phyloP scores from a whole-genome alignment of 495 filamentous ascomycete genomes.

The Annulohypoxylon bovei region DNA sequence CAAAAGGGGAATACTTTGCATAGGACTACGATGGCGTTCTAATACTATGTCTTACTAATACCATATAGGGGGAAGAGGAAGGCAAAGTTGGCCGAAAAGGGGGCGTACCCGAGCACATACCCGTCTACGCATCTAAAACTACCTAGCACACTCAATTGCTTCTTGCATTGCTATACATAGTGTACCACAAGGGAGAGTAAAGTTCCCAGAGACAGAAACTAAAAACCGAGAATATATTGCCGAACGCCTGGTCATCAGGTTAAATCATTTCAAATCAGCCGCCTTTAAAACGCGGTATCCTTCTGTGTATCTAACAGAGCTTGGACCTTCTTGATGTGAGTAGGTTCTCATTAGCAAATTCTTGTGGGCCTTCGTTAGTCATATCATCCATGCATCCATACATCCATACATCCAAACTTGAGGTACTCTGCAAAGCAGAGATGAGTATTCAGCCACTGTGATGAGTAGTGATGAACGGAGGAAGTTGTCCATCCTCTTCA shows the following conservation, averaged over 20 bases:
- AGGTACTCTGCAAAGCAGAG: neutral
- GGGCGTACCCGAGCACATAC: neutral
- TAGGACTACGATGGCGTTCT: constrained; percentile 9
- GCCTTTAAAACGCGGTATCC: neutral
- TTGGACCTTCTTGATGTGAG: neutral
- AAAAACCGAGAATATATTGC: constrained; percentile 1
- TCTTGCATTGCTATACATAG: constrained; percentile 21
- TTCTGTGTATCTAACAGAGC: neutral
- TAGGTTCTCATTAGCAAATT: constrained; percentile 6
- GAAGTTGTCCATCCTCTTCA: neutral
- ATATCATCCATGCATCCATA: neutral
- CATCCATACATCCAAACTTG: constrained; percentile 20
- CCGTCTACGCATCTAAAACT: constrained; percentile 1
- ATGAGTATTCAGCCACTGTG: neutral
- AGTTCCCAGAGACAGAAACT: constrained; percentile 4
- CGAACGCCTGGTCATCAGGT: constrained; percentile 9
- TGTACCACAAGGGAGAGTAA: constrained; percentile 20
- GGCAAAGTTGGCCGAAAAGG: neutral
- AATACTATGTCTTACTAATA: neutral
- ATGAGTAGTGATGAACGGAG: neutral
- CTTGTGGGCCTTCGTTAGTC: constrained; percentile 1
- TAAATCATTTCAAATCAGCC: constrained; percentile 12
- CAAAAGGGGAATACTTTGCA: constrained; percentile 18
- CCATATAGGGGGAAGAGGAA: neutral
- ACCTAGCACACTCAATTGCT: constrained; percentile 13